Evolutionary conservation across 164 flowering plant species (phyloP), one percentile per base, ranked within the genome.

Genomic region (Litsea cubeba): DNA sequence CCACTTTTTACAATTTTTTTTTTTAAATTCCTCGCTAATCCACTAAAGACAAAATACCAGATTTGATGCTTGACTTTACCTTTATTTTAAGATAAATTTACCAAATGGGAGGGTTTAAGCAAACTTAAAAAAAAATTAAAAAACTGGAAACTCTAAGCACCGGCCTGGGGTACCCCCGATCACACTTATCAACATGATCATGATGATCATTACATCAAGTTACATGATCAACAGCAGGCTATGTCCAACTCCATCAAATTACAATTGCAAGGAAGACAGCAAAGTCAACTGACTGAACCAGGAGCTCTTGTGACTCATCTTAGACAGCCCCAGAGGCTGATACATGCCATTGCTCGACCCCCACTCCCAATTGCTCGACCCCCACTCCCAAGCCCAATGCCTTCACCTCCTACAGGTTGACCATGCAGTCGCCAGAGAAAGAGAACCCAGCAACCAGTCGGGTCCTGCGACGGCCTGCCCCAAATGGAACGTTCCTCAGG

Each of bases 401-500:
- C 25, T 77, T 80, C 50, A 76, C 77, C 50, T 70, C 88, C 67
- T 81, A 69, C 26, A 72, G 79, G 70, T 86, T 89, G 68, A 80
- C 82, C 28, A 85, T 50, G 66, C 79, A 84, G 25, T 77, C 80
- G 2, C 76, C 83, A 0, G 83, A 69, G 73, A 85, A 63, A 62
- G 1, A 71, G 50, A 8, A 69, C 81, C 0, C 73, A 82, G 30
- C 82, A 79, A 85, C 79, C 0, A 88, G 79, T 77, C 85, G 87
- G 76, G 84, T 82, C 78, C 85, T 88, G 23, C 90, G 86, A 8
- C 93, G 86, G 5, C 93, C 93, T 50, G 91, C 89, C 25, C 93
- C 93, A 3, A 89, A 87, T 40, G 93, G 93, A 8, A 88, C 91
- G 77, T 89, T 89, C 62, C 93, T 84, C 87, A 89, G 87, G 30